Percentiles rank a stretch among this genome's conserved stretches.
phyloP scores from a whole-genome alignment of 805 yeast species.

The Lachancea meyersii region DNA sequence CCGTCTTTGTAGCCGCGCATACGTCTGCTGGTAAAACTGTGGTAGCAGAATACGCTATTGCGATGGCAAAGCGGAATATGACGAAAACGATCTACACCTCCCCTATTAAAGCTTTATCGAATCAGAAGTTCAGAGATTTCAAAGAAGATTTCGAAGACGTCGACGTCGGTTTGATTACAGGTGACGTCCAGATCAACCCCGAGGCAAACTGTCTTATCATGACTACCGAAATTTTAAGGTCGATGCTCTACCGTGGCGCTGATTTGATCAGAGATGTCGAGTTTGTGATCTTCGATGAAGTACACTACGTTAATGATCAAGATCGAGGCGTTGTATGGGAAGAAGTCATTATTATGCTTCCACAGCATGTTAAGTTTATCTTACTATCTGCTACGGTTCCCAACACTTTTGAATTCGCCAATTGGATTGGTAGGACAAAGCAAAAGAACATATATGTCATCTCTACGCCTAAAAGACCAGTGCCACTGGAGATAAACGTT shows the following conservation, averaged over 20 bases:
- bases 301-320: constrained; percentile 93
- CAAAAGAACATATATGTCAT: constrained; percentile 94
- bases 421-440: constrained; percentile 97
- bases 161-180: constrained; percentile 92
- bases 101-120: constrained; percentile 86
- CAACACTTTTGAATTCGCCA: constrained; percentile 95
- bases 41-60: constrained; percentile 96
- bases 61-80: constrained; percentile 93
- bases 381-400: constrained; percentile 95
- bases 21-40: constrained; percentile 99
- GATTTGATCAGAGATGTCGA: constrained; percentile 95
- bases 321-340: constrained; percentile 99
- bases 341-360: constrained; percentile 95
- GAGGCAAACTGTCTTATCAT: constrained; percentile 93
- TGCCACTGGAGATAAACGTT: constrained; percentile 79
- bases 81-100: constrained; percentile 95
- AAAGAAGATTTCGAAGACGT: constrained; percentile 69
- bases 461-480: constrained; percentile 94
- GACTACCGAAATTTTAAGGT: constrained; percentile 94
- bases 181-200: constrained; percentile 96
- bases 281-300: constrained; percentile 96
- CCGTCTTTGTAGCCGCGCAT: constrained; percentile 98
- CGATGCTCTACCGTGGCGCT: constrained; percentile 95
- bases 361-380: constrained; percentile 91
- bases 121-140: constrained; percentile 86